These are phyloP conservation scores for Amanita fuliginea DNA, from an alignment of 768 basidiomycete species.

Conservation along the genomic window DNA sequence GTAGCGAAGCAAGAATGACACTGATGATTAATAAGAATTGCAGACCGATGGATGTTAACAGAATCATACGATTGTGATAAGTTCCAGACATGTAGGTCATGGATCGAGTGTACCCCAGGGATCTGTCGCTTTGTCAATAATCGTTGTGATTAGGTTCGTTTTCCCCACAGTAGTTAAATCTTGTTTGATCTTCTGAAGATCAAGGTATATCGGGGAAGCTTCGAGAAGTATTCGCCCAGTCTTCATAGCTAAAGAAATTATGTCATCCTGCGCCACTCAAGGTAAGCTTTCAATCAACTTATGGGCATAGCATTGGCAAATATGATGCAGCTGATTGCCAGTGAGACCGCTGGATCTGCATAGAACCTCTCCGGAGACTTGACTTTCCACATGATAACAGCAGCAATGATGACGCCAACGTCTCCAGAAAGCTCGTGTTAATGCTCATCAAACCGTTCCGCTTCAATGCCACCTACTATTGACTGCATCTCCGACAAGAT, in stretches of 20 bases:
- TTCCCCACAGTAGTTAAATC: slow-evolving; percentile 31
- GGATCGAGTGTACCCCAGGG: slow-evolving; percentile 34
- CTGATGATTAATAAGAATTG: slow-evolving; percentile 13
- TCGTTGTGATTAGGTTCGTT: slow-evolving; percentile 3
- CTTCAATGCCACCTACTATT: slow-evolving; percentile 27
- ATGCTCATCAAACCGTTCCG: neutral
- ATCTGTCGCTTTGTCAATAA: slow-evolving; percentile 18
- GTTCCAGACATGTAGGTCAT: slow-evolving; percentile 47
- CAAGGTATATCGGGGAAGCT: slow-evolving; percentile 37
- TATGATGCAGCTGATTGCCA: slow-evolving; percentile 40
- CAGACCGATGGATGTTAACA: neutral
- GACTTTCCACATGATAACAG: slow-evolving; percentile 37
- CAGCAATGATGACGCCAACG: slow-evolving; percentile 42
- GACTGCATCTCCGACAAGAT: slow-evolving; percentile 41
- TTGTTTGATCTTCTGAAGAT: slow-evolving; percentile 35
- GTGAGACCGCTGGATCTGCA: slow-evolving; percentile 41
- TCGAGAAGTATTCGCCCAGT: slow-evolving; percentile 41
- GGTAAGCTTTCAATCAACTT: slow-evolving; percentile 21
- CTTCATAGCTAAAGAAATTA: slow-evolving; percentile 24
- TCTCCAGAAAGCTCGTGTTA: slow-evolving; percentile 19
- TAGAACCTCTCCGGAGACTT: slow-evolving; percentile 35
- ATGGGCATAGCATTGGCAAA: slow-evolving; percentile 41
- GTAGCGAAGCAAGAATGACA: slow-evolving; percentile 41
- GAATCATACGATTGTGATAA: slow-evolving; percentile 39
- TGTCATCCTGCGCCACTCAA: neutral